These are phyloP conservation scores for Camptophora hylomeconis DNA, from an alignment of 2,329 filamentous ascomycete genomes.

Conservation along the genomic window DNA sequence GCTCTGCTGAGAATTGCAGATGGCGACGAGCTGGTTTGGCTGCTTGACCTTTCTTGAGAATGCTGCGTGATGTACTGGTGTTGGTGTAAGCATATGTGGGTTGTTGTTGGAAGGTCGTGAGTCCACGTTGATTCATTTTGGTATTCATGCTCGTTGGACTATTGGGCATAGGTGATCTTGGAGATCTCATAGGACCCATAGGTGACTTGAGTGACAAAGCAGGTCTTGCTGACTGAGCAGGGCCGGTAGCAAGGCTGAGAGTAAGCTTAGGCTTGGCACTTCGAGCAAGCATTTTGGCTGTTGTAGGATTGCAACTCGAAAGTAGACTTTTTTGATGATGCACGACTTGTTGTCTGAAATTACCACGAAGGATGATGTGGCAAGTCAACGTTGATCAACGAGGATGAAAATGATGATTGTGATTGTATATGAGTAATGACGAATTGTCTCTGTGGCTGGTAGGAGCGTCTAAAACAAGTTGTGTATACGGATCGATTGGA, in stretches of 20 bases:
- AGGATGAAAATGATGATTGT: conserved; percentile 15
- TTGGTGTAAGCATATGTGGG: conserved; percentile 31
- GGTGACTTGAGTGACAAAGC: conserved; percentile 32
- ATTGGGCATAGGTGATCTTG: conserved; percentile 28
- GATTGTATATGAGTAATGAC: too few species aligned
- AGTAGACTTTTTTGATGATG: conserved; percentile 23
- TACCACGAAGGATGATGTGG: too few species aligned
- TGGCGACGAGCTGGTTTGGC: conserved; percentile 20
- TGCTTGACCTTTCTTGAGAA: conserved; percentile 30
- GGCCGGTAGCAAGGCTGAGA: conserved; percentile 29
- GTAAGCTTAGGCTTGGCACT: conserved; percentile 34
- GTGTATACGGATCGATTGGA: conserved; percentile 24
- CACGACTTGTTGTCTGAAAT: background rate
- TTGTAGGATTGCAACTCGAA: conserved; percentile 6
- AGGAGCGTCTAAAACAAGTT: conserved; percentile 12
- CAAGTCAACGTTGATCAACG: too few species aligned
- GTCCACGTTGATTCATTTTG: conserved; percentile 23
- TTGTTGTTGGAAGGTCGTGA: conserved; percentile 25
- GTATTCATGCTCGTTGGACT: conserved; percentile 29
- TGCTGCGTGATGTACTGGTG: conserved; percentile 32
- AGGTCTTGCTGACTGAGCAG: conserved; percentile 21
- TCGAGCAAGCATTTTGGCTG: conserved; percentile 25
- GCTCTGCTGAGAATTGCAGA: conserved; percentile 30
- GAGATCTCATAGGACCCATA: conserved; percentile 18
- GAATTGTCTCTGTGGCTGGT: conserved; percentile 6